phyloP scores from a whole-genome alignment of 2,329 filamentous ascomycete species.

The Sarocladium oryzae region DNA sequence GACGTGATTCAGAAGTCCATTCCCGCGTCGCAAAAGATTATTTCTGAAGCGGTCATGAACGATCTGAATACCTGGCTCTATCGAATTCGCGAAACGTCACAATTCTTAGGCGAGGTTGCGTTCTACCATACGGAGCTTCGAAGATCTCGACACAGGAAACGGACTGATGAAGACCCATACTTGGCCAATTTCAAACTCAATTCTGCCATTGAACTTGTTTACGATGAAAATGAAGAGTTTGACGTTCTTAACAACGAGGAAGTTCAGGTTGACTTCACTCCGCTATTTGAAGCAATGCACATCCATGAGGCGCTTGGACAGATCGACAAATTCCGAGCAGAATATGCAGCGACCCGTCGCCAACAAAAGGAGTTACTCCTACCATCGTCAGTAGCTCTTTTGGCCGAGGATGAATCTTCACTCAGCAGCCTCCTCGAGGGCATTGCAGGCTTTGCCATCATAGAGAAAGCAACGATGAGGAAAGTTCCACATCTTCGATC shows the following conservation, averaged over 20 bases:
- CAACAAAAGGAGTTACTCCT: constrained; percentile 88
- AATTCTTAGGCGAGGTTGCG: constrained; percentile 91
- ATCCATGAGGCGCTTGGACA: constrained; percentile 94
- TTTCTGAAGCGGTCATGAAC: constrained; percentile 93
- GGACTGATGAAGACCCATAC: constrained; percentile 68
- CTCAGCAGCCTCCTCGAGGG: constrained; percentile 89
- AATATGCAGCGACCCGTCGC: constrained; percentile 86
- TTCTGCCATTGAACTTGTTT: constrained; percentile 90
- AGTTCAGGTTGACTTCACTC: constrained; percentile 88
- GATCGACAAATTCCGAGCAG: constrained; percentile 80
- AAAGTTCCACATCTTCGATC: constrained; percentile 78
- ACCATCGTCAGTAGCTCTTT: constrained; percentile 66
- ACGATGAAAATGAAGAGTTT: constrained; percentile 92
- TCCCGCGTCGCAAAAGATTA: constrained; percentile 83
- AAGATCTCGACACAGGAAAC: constrained; percentile 73
- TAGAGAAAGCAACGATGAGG: constrained; percentile 89
- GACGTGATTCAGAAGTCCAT: constrained; percentile 95
- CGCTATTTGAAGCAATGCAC: constrained; percentile 89
- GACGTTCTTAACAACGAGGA: constrained; percentile 95
- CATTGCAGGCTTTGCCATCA: constrained; percentile 92
- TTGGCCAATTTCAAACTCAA: constrained; percentile 84
- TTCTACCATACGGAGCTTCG: constrained; percentile 94
- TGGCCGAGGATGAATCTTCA: constrained; percentile 76
- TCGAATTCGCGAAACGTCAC: constrained; percentile 89
- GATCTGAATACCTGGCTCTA: constrained; percentile 97